phyloP scores from a whole-genome alignment of 495 filamentous ascomycete species.

The Paragyromitra xinjiangensis region DNA sequence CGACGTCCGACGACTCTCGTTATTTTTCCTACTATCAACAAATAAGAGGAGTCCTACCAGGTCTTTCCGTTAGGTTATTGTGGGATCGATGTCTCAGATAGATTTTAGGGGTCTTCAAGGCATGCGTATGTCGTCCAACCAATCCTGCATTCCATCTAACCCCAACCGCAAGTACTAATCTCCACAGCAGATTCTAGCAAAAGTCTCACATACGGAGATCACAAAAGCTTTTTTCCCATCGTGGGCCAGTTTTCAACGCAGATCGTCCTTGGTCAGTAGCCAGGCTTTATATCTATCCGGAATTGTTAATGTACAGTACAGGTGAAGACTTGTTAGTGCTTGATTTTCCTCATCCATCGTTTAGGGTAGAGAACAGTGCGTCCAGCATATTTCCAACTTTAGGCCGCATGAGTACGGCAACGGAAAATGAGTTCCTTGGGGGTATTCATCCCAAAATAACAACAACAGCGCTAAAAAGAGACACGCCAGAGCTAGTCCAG shows the following conservation, averaged over 20 bases:
- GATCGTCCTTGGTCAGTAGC: slow-evolving; percentile 5
- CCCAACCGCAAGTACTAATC: slow-evolving; percentile 16
- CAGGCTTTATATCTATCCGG: slow-evolving; percentile 7
- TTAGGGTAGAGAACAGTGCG: slow-evolving; percentile 23
- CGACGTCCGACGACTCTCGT: neutral
- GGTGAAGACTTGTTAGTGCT: slow-evolving; percentile 19
- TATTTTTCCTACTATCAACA: neutral
- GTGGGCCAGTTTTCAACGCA: slow-evolving; percentile 13
- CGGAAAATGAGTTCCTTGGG: slow-evolving; percentile 13
- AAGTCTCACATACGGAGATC: slow-evolving; percentile 27
- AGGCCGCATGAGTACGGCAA: slow-evolving; percentile 28
- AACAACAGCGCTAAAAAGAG: slow-evolving; percentile 44
- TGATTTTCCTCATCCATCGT: slow-evolving; percentile 27
- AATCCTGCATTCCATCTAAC: slow-evolving; percentile 27
- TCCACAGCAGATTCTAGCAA: slow-evolving; percentile 1
- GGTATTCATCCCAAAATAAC: slow-evolving; percentile 44
- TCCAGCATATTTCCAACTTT: slow-evolving; percentile 33
- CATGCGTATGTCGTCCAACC: slow-evolving; percentile 34
- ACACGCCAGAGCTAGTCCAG: slow-evolving; percentile 32
- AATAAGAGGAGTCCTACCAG: neutral
- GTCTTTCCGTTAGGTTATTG: neutral
- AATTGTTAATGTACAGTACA: slow-evolving; percentile 13
- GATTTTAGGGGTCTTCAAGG: slow-evolving; percentile 6
- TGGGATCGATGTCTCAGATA: neutral
- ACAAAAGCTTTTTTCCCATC: slow-evolving; percentile 31